Percentiles rank a stretch among this genome's conserved stretches.
Evolutionary conservation across 768 basidiomycete genomes (phyloP).

Genomic region (Cubamyces sp.): DNA sequence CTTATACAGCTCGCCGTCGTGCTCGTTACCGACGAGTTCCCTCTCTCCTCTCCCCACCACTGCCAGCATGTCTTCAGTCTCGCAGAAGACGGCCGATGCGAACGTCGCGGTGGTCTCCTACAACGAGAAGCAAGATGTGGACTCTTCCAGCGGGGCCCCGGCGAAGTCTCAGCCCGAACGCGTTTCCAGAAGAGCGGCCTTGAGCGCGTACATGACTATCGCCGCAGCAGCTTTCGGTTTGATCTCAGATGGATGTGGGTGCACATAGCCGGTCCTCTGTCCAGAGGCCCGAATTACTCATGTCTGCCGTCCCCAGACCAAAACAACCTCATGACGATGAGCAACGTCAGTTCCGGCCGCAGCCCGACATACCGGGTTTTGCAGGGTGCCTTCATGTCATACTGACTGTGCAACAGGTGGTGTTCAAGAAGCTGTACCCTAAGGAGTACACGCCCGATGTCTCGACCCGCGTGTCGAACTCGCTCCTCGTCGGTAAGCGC

Average conservation of each 20-base stretch:
- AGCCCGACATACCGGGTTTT: background rate
- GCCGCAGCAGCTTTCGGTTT: conserved; percentile 66
- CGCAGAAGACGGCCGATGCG: conserved; percentile 11
- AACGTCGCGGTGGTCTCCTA: conserved; percentile 15
- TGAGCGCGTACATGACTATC: conserved; percentile 68
- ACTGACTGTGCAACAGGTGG: conserved; percentile 46
- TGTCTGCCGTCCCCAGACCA: conserved; percentile 48
- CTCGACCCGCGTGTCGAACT: conserved; percentile 72
- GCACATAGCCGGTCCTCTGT: background rate
- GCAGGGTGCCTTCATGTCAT: background rate
- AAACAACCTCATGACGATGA: conserved; percentile 73
- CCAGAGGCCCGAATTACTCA: background rate
- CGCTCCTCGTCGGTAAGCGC: conserved; percentile 65
- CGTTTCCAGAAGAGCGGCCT: conserved; percentile 43
- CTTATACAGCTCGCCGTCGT: conserved; percentile 13
- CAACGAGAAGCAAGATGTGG: background rate
- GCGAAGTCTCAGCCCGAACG: conserved; percentile 1
- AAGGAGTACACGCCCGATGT: conserved; percentile 60
- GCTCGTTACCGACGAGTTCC: conserved; percentile 4
- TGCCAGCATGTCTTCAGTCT: conserved; percentile 9
- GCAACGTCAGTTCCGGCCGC: conserved; percentile 48
- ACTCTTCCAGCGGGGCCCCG: background rate
- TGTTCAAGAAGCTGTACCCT: conserved; percentile 68
- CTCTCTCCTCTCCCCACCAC: conserved; percentile 7
- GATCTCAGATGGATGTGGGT: conserved; percentile 44